These are phyloP conservation scores for Vitis hybrid DNA, from an alignment of 177 flowering plant species.

Conservation along the genomic window DNA sequence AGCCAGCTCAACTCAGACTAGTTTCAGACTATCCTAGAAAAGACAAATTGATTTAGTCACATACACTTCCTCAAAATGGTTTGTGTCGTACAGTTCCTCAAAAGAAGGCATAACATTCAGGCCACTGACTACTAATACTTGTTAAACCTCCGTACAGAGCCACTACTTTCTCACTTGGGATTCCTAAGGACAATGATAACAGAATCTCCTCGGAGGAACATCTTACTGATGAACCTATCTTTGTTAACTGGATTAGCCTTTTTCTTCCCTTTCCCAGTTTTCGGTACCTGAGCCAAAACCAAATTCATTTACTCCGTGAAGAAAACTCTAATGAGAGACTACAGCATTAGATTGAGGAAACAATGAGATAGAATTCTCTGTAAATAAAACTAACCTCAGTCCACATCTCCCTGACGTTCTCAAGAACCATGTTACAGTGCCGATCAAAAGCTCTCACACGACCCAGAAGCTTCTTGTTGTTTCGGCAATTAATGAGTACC, in stretches of 20 bases:
- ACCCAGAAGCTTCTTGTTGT: slow-evolving; percentile 86
- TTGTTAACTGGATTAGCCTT: slow-evolving; percentile 88
- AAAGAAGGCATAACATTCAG: no score
- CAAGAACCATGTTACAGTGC: slow-evolving; percentile 96
- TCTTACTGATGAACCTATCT: slow-evolving; percentile 92
- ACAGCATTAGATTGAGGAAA: background rate
- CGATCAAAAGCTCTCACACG: slow-evolving; percentile 94
- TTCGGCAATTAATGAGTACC: slow-evolving; percentile 92
- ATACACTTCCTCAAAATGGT: no score
- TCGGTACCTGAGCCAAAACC: slow-evolving; percentile 56
- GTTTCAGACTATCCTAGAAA: no score
- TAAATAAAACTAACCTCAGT: slow-evolving; percentile 62
- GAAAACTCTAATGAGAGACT: background rate
- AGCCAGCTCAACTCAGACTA: no score
- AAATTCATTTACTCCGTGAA: background rate
- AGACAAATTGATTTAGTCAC: no score
- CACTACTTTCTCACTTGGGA: slow-evolving; percentile 61
- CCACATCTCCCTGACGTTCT: slow-evolving; percentile 97
- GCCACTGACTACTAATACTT: background rate
- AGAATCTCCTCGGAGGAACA: slow-evolving; percentile 94
- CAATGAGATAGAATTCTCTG: background rate
- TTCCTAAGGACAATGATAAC: slow-evolving; percentile 93
- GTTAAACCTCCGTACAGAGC: background rate
- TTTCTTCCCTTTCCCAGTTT: slow-evolving; percentile 97
- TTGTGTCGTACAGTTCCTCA: no score